Conservation (phyloP, 345 rosid species). For the Linum usitatissimum region DNA sequence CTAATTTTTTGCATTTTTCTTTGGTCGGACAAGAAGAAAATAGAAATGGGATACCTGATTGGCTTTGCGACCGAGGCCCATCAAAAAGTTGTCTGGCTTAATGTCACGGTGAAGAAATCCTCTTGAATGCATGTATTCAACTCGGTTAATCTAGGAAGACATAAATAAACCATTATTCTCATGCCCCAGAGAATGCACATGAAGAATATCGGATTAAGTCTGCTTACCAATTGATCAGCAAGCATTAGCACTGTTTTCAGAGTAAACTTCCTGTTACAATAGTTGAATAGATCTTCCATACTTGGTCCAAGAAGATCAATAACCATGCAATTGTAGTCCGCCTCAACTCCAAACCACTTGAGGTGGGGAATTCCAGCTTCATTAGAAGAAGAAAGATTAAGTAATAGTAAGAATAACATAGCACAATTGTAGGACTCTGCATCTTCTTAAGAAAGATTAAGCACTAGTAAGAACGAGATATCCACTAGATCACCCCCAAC, state of each 20-base stretch:
- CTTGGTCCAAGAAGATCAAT: constrained; percentile 6
- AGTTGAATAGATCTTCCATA: background rate
- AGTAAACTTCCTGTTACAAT: background rate
- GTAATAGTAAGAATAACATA: background rate
- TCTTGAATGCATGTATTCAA: constrained; percentile 1
- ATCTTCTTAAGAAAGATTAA: background rate
- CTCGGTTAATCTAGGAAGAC: background rate
- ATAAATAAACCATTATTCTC: background rate
- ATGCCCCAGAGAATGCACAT: background rate
- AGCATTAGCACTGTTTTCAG: constrained; percentile 4
- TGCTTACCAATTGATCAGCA: constrained; percentile 3
- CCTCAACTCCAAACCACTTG: constrained; percentile 5
- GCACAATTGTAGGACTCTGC: too few relatives aligned
- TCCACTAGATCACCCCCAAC: background rate
- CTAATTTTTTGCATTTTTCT: too few relatives aligned
- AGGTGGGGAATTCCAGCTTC: constrained; percentile 5
- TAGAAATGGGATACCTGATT: background rate
- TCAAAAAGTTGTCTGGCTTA: constrained; percentile 4
- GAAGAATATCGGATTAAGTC: background rate
- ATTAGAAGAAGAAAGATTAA: background rate
- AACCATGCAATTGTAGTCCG: constrained; percentile 2
- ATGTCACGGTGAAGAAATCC: constrained; percentile 6
- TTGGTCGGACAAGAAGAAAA: too few relatives aligned
- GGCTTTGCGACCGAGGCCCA: constrained; percentile 1
- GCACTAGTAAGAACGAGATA: background rate